Percentiles rank a stretch among this genome's conserved stretches.
These are phyloP conservation scores for Cicer chorassanicum DNA, from an alignment of 306 rosid genomes.

Conservation along the genomic window DNA sequence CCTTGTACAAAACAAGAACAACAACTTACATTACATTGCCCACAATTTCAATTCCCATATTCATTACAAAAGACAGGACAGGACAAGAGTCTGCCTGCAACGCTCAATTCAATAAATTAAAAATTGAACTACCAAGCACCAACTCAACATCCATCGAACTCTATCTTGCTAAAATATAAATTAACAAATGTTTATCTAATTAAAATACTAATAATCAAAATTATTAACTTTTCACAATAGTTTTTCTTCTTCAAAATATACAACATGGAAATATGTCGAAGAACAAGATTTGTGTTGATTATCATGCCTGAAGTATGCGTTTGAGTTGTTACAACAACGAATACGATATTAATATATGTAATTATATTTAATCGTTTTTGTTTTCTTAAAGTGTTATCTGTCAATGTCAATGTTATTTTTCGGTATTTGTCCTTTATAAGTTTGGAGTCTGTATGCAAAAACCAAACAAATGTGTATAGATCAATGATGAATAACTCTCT, in stretches of 20 bases:
- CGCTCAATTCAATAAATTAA: constrained; percentile 28
- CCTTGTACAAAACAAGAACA: constrained; percentile 27
- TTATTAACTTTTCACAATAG: constrained; percentile 34
- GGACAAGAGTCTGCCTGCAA: not conserved
- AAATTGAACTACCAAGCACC: constrained; percentile 6
- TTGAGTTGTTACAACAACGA: no score
- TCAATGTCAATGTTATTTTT: no score
- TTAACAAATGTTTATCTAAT: constrained; percentile 20
- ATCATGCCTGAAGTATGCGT: no score
- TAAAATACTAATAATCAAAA: constrained; percentile 5
- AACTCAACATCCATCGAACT: constrained; percentile 20
- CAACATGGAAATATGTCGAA: constrained; percentile 2
- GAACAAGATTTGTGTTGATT: no score
- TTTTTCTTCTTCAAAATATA: not conserved
- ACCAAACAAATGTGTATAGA: not conserved
- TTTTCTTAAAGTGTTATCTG: no score
- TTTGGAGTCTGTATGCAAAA: no score
- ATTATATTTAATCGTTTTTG: no score
- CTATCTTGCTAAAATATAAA: constrained; percentile 14
- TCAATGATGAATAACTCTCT: constrained; percentile 14
- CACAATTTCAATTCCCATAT: constrained; percentile 21
- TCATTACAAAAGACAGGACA: constrained; percentile 30
- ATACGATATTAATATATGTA: no score
- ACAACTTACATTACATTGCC: constrained; percentile 30
- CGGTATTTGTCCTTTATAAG: no score